These are phyloP conservation scores for Mycena kentingensis DNA, from an alignment of 768 basidiomycete species.

Conservation along the genomic window DNA sequence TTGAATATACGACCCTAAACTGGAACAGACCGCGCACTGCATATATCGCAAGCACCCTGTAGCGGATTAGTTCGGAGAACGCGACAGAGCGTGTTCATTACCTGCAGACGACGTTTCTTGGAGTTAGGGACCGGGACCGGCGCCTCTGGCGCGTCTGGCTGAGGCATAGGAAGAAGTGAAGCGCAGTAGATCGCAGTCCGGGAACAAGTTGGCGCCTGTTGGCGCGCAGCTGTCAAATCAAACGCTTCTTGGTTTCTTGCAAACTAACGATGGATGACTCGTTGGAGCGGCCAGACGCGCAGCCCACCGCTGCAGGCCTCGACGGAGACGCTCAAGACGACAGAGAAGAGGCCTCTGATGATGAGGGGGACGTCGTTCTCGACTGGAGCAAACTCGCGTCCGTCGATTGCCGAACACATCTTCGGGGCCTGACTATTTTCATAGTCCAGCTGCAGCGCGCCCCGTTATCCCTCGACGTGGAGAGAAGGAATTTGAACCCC, in stretches of 20 bases:
- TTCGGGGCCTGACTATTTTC: not conserved
- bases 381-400: slow-evolving; percentile 84
- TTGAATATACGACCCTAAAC: not conserved
- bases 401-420: slow-evolving; percentile 18
- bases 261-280: slow-evolving; percentile 57
- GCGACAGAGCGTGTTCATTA: not conserved
- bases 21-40: slow-evolving; percentile 4
- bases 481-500: slow-evolving; percentile 96
- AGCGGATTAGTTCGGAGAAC: not conserved
- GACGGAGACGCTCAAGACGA: slow-evolving; percentile 38
- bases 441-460: slow-evolving; percentile 45
- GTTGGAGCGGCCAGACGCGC: slow-evolving; percentile 47
- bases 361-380: slow-evolving; percentile 74
- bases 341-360: slow-evolving; percentile 55
- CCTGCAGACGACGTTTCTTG: slow-evolving; percentile 20
- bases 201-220: no score
- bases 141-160: not conserved
- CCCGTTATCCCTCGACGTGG: slow-evolving; percentile 93
- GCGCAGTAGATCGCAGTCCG: no score
- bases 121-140: slow-evolving; percentile 11
- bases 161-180: not conserved
- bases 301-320: slow-evolving; percentile 30
- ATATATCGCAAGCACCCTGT: slow-evolving; percentile 21
- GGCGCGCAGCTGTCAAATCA: no score
- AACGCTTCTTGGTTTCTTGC: not conserved